Percentiles rank a stretch among this genome's conserved stretches.
Conservation (phyloP, 257 asterid genomes). For the Jacaranda copaia region DNA sequence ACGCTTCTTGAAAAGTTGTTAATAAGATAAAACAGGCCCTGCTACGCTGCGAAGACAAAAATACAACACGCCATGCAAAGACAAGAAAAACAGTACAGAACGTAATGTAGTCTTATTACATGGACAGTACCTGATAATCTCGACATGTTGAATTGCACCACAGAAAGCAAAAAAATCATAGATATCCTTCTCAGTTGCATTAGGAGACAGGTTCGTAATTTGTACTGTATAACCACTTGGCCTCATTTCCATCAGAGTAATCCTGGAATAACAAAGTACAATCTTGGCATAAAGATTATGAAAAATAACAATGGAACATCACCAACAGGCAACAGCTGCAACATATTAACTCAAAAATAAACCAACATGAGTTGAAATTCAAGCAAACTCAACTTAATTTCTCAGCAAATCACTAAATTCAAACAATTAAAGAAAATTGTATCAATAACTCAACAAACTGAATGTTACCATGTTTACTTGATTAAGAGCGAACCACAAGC, state of each 20-base stretch:
- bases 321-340: conserved; percentile 13
- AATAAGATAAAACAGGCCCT: too few species aligned
- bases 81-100: too few species aligned
- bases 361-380: not conserved
- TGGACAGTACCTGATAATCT: conserved; percentile 63
- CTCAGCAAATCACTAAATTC: not conserved
- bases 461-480: not conserved
- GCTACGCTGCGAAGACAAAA: too few species aligned
- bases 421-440: not conserved
- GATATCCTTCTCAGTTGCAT: conserved; percentile 79
- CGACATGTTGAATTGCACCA: conserved; percentile 75
- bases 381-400: not conserved
- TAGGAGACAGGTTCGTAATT: conserved; percentile 68
- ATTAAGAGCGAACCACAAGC: not conserved
- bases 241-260: conserved; percentile 50
- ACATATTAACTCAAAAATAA: conserved; percentile 1
- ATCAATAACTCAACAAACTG: not conserved
- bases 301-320: not conserved
- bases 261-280: conserved; percentile 20
- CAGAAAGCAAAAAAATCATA: conserved; percentile 75
- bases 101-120: too few species aligned
- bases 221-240: conserved; percentile 69
- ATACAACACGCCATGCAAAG: too few species aligned
- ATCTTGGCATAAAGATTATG: not conserved
- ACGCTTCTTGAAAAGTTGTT: too few species aligned